phyloP scores from a whole-genome alignment of 192 early-diverging fungal species.

The Geosiphon pyriformis region DNA sequence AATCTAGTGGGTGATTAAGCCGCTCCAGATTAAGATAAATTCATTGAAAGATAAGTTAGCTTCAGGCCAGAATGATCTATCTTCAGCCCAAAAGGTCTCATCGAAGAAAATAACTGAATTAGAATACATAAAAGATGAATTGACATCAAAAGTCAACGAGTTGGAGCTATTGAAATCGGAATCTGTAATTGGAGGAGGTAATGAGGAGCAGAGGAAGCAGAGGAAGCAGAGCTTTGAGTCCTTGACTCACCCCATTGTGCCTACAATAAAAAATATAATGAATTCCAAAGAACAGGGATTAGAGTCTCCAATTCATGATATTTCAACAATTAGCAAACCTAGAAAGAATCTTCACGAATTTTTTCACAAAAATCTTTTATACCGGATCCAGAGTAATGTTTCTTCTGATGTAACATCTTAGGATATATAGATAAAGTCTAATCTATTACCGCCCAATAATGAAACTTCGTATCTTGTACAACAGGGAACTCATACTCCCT shows the following conservation, averaged over 20 bases:
- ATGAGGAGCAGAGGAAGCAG: too few species aligned
- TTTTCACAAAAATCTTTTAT: slow-evolving; percentile 1
- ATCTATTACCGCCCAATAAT: background rate
- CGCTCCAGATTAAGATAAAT: slow-evolving; percentile 14
- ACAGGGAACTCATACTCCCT: background rate
- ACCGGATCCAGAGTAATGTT: background rate
- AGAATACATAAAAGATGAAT: background rate
- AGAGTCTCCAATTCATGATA: background rate
- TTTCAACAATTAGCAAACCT: background rate
- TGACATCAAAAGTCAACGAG: background rate
- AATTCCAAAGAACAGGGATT: background rate
- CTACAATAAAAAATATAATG: too few species aligned
- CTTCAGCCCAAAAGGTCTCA: too few species aligned
- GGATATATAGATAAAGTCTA: background rate
- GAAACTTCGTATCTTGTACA: slow-evolving; percentile 8
- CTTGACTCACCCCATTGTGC: too few species aligned
- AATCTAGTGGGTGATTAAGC: background rate
- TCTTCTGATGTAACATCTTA: background rate
- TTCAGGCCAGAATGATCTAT: slow-evolving; percentile 12
- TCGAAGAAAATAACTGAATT: background rate
- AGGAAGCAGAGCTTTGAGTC: too few species aligned
- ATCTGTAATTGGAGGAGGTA: background rate
- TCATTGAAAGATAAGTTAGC: slow-evolving; percentile 16
- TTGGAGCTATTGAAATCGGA: background rate
- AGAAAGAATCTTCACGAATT: background rate